Evolutionary conservation across 371 early-diverging fungal genomes (phyloP).

Genomic region (Mucor lusitanicus): DNA sequence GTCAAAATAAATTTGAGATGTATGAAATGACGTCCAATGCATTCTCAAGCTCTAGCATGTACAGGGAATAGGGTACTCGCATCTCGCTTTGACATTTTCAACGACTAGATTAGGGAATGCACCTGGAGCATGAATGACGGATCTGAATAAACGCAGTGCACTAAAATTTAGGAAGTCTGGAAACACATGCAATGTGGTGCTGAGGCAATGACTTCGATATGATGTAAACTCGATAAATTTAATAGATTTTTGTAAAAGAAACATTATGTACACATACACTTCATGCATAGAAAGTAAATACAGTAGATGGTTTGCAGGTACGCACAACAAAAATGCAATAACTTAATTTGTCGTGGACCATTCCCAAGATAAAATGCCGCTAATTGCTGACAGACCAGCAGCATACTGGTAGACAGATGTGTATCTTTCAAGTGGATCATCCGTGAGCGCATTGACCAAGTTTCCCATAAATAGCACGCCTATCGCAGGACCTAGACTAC

Average conservation of each 20-base stretch:
- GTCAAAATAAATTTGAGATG: too few species aligned
- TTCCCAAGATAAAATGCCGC: constrained; percentile 40
- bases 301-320: background rate
- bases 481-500: constrained; percentile 35
- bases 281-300: background rate
- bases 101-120: too few species aligned
- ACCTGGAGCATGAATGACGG: too few species aligned
- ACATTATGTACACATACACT: background rate
- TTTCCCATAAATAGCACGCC: constrained; percentile 30
- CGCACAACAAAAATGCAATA: background rate
- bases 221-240: too few species aligned
- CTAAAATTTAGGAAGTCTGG: too few species aligned
- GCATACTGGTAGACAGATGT: constrained; percentile 26
- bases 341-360: constrained; percentile 20
- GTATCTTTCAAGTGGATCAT: constrained; percentile 14
- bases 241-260: background rate
- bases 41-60: too few species aligned
- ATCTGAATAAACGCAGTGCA: too few species aligned
- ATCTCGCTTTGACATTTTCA: too few species aligned
- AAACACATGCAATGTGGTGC: too few species aligned
- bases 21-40: too few species aligned
- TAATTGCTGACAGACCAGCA: constrained; percentile 21
- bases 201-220: too few species aligned
- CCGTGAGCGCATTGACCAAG: constrained; percentile 8
- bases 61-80: too few species aligned